Conservation (phyloP, 2,329 filamentous ascomycete species). For the Xylariales sp. region DNA sequence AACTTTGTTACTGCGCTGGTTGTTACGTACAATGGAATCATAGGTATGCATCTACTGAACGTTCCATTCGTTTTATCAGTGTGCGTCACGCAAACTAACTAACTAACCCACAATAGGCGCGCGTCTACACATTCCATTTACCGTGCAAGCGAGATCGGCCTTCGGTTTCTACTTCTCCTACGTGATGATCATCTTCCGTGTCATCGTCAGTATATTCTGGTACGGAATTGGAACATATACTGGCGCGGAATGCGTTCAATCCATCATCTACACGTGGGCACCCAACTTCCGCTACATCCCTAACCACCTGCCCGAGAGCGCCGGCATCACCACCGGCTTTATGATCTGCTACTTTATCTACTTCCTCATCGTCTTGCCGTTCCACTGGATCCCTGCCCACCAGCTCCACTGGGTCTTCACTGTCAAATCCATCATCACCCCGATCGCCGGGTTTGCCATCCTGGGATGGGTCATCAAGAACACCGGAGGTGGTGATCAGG, state of each 20-base stretch:
- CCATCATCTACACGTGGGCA: constrained; percentile 18
- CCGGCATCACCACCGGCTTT: constrained; percentile 8
- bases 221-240: constrained; percentile 24
- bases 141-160: constrained; percentile 18
- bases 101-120: constrained; percentile 10
- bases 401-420: constrained; percentile 12
- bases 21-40: constrained; percentile 15
- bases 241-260: constrained; percentile 20
- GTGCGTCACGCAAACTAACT: background rate
- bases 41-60: constrained; percentile 13
- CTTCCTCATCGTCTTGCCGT: constrained; percentile 8
- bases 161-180: constrained; percentile 21
- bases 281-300: constrained; percentile 8
- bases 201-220: constrained; percentile 29
- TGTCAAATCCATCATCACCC: constrained; percentile 10
- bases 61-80: background rate
- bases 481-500: constrained; percentile 15
- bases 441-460: constrained; percentile 10
- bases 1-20: constrained; percentile 13
- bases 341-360: constrained; percentile 11
- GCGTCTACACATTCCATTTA: constrained; percentile 21
- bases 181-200: constrained; percentile 20
- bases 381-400: constrained; percentile 12
- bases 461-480: constrained; percentile 13
- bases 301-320: constrained; percentile 8